Conservation (phyloP, 768 basidiomycete species). For the Krasilnikovozyma curviuscula region DNA sequence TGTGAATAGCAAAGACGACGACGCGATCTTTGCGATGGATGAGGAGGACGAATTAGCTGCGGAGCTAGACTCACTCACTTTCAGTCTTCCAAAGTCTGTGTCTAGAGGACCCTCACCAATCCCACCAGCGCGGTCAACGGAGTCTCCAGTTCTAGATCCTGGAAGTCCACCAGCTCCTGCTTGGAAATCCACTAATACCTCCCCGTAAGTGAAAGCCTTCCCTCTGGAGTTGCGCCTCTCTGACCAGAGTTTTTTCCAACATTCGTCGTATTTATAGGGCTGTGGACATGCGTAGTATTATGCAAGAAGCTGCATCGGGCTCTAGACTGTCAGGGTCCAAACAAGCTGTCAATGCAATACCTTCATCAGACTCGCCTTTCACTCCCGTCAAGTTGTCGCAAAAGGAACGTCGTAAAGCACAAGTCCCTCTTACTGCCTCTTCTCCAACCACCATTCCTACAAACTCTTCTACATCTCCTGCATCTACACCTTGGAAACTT, state of each 20-base stretch:
- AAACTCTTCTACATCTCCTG: constrained; percentile 4
- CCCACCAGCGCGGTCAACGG: no score
- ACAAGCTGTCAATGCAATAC: constrained; percentile 34
- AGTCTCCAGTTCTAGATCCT: no score
- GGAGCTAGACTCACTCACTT: no score
- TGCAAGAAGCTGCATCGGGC: no score
- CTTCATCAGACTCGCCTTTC: constrained; percentile 10
- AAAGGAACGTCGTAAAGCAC: constrained; percentile 10
- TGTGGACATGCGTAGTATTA: constrained; percentile 64
- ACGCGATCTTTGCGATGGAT: constrained; percentile 74
- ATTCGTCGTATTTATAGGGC: constrained; percentile 26
- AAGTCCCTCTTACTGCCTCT: constrained; percentile 5
- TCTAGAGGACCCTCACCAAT: no score
- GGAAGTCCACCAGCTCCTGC: no score
- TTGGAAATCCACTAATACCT: no score
- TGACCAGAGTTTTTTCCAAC: no score
- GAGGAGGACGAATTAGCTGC: constrained; percentile 40
- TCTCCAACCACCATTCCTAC: background rate
- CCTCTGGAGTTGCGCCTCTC: no score
- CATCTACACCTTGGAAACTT: constrained; percentile 11
- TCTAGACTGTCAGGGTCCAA: no score
- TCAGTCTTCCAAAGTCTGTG: no score
- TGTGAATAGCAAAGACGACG: constrained; percentile 26
- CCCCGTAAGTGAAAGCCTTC: no score
- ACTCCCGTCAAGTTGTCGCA: constrained; percentile 11